Percentiles rank a stretch among this genome's conserved stretches.
phyloP scores from a whole-genome alignment of 495 filamentous ascomycete species.

The Daldinia vernicosa region DNA sequence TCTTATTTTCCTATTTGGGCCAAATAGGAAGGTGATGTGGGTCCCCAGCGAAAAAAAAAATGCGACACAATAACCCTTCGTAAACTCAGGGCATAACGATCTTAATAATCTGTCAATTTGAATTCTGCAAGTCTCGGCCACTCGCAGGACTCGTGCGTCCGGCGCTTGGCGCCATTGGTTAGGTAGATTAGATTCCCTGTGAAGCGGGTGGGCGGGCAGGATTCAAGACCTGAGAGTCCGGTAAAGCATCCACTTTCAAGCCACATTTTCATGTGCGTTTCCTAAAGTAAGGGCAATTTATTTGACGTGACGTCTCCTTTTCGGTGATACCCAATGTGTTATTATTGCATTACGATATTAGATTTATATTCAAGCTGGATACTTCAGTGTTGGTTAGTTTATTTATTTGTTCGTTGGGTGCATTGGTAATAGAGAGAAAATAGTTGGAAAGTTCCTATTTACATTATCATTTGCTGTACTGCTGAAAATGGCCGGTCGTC shows the following conservation, averaged over 20 bases:
- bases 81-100: too few relatives aligned
- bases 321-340: neutral
- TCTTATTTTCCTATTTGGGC: too few relatives aligned
- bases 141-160: neutral
- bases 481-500: slow-evolving; percentile 50
- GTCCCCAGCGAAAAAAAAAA: too few relatives aligned
- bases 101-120: too few relatives aligned
- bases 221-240: neutral
- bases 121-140: too few relatives aligned
- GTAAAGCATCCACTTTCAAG: neutral
- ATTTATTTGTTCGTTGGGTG: neutral
- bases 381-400: neutral
- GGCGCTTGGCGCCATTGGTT: neutral
- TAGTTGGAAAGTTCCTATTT: neutral
- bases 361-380: neutral
- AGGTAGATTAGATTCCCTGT: neutral
- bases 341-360: neutral
- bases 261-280: neutral
- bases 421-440: neutral
- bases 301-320: neutral
- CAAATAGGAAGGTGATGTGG: too few relatives aligned
- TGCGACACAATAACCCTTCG: too few relatives aligned
- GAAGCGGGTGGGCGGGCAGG: neutral
- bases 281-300: neutral
- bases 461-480: slow-evolving; percentile 1